Conservation (phyloP, 1,284 basidiomycete species). For the Cutaneotrichosporon spelunceum region DNA sequence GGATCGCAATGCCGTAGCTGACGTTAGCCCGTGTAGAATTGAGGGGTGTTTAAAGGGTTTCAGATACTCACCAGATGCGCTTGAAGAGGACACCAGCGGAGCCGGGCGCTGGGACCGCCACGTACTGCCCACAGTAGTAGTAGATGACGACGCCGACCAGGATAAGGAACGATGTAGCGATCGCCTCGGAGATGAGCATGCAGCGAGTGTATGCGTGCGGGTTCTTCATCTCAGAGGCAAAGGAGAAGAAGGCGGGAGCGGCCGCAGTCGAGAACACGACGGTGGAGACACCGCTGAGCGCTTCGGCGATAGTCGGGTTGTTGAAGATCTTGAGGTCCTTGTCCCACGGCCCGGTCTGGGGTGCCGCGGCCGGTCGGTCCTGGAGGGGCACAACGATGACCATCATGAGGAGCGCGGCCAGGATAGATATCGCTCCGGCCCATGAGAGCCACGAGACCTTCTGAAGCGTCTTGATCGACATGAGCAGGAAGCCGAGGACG, state of each 20-base stretch:
- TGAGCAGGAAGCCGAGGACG: conserved; percentile 29
- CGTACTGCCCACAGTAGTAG: conserved; percentile 30
- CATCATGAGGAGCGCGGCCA: conserved; percentile 38
- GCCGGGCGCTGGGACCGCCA: conserved; percentile 36
- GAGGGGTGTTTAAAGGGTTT: no score
- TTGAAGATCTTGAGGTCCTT: conserved; percentile 33
- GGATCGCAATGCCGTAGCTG: conserved; percentile 47
- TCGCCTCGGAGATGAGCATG: conserved; percentile 27
- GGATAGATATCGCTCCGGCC: conserved; percentile 34
- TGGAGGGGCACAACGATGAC: conserved; percentile 42
- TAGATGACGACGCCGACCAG: conserved; percentile 22
- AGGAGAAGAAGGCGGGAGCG: conserved; percentile 32
- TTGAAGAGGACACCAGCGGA: conserved; percentile 41
- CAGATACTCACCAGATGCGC: conserved; percentile 9
- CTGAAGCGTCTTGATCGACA: conserved; percentile 36
- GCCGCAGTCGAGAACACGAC: conserved; percentile 33
- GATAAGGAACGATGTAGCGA: conserved; percentile 20
- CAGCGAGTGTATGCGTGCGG: conserved; percentile 31
- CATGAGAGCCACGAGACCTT: conserved; percentile 40
- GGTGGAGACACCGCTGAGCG: conserved; percentile 32
- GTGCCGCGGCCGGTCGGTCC: conserved; percentile 42
- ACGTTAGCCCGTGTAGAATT: no score
- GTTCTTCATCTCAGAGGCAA: conserved; percentile 44
- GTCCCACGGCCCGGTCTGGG: conserved; percentile 37
- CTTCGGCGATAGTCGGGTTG: conserved; percentile 31